These are phyloP conservation scores for Backusella psychrophila DNA, from an alignment of 192 early-diverging fungal species.

Conservation along the genomic window DNA sequence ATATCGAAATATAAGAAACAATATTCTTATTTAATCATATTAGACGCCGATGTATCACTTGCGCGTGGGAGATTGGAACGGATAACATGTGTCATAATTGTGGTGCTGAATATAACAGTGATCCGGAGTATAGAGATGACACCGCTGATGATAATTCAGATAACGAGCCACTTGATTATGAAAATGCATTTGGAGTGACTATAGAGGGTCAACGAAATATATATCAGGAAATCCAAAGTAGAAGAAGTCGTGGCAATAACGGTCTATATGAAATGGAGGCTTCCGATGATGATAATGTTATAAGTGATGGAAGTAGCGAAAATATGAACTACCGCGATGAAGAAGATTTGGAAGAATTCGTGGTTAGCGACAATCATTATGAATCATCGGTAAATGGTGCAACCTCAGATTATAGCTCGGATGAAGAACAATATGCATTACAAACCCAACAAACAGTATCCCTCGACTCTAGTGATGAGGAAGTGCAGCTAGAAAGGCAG, in stretches of 20 bases:
- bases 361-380: background rate
- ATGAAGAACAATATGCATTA: background rate
- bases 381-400: background rate
- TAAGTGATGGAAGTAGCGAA: background rate
- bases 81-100: background rate
- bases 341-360: background rate
- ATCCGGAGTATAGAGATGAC: background rate
- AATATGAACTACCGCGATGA: background rate
- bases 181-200: background rate
- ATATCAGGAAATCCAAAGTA: background rate
- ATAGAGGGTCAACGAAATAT: background rate
- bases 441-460: background rate
- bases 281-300: background rate
- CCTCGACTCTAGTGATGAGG: background rate
- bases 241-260: background rate
- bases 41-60: background rate
- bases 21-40: background rate
- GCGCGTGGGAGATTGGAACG: background rate
- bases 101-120: background rate
- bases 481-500: background rate
- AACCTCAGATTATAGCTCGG: background rate
- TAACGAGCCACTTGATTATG: background rate
- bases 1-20: background rate
- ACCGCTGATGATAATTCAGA: background rate
- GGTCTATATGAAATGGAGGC: background rate